These are phyloP conservation scores for Magnaporthiopsis rhizophila DNA, from an alignment of 2,329 filamentous ascomycete species.

Conservation along the genomic window DNA sequence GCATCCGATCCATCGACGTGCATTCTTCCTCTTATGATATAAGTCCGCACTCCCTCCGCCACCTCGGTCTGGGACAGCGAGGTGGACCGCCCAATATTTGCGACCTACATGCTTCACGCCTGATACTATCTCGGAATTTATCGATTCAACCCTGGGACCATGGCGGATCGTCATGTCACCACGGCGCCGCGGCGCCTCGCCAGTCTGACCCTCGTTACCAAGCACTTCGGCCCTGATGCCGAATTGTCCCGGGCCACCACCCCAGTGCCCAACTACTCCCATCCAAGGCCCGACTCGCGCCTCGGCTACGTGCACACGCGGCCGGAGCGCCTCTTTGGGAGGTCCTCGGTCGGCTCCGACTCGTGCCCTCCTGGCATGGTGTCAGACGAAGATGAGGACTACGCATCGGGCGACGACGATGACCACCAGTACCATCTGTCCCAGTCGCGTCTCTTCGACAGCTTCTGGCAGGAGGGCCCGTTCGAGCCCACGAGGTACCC, in stretches of 20 bases:
- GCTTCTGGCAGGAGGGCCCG: constrained; percentile 5
- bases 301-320: neutral
- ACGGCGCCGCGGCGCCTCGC: constrained; percentile 4
- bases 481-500: constrained; percentile 5
- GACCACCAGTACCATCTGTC: constrained; percentile 7
- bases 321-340: constrained; percentile 1
- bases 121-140: neutral
- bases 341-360: constrained; percentile 7
- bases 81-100: neutral
- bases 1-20: neutral
- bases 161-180: neutral
- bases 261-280: constrained; percentile 5
- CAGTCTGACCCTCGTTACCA: constrained; percentile 6
- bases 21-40: constrained; percentile 6
- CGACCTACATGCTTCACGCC: neutral
- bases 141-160: neutral
- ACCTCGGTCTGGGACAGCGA: neutral
- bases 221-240: constrained; percentile 5
- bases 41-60: neutral
- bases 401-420: neutral
- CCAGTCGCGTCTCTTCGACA: constrained; percentile 6
- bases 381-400: constrained; percentile 4
- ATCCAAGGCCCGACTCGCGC: neutral
- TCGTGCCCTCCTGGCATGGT: constrained; percentile 5
- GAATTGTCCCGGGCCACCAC: neutral